These are phyloP conservation scores for Cladorrhinum sp. DNA, from an alignment of 2,329 filamentous ascomycete genomes.

Conservation along the genomic window DNA sequence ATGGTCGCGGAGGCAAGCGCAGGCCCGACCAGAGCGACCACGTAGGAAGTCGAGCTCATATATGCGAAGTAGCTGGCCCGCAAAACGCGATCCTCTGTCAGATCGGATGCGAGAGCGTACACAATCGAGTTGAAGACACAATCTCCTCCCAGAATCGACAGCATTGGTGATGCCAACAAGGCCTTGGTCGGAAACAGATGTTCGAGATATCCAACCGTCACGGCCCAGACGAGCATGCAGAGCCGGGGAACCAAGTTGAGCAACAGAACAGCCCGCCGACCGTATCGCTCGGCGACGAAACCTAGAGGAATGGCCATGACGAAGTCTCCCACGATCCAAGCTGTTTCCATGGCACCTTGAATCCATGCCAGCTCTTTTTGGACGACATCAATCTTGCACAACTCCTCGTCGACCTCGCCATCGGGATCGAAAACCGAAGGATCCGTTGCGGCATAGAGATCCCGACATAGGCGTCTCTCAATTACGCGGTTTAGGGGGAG, in stretches of 20 bases:
- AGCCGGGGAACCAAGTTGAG: conserved; percentile 44
- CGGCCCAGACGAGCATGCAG: conserved; percentile 40
- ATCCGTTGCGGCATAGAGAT: conserved; percentile 45
- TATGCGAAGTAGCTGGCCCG: conserved; percentile 50
- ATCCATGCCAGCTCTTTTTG: conserved; percentile 51
- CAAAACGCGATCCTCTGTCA: conserved; percentile 42
- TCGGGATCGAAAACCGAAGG: conserved; percentile 34
- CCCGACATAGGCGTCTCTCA: conserved; percentile 47
- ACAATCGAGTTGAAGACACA: conserved; percentile 50
- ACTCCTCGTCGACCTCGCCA: conserved; percentile 45
- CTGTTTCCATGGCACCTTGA: conserved; percentile 48
- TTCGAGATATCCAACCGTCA: conserved; percentile 39
- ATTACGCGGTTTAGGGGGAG: conserved; percentile 46
- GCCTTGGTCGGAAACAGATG: conserved; percentile 37
- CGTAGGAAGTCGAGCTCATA: conserved; percentile 47
- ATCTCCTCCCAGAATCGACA: conserved; percentile 48
- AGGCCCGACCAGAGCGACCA: conserved; percentile 45
- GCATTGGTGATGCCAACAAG: conserved; percentile 39
- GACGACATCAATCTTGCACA: conserved; percentile 53
- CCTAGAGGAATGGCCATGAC: conserved; percentile 48
- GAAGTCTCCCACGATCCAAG: conserved; percentile 50
- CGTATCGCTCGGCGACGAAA: conserved; percentile 44
- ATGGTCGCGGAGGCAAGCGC: conserved; percentile 46
- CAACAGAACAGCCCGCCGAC: conserved; percentile 39
- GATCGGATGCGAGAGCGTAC: conserved; percentile 43